phyloP scores from a whole-genome alignment of 2,329 filamentous ascomycete genomes.

The Cladosporium sp. region DNA sequence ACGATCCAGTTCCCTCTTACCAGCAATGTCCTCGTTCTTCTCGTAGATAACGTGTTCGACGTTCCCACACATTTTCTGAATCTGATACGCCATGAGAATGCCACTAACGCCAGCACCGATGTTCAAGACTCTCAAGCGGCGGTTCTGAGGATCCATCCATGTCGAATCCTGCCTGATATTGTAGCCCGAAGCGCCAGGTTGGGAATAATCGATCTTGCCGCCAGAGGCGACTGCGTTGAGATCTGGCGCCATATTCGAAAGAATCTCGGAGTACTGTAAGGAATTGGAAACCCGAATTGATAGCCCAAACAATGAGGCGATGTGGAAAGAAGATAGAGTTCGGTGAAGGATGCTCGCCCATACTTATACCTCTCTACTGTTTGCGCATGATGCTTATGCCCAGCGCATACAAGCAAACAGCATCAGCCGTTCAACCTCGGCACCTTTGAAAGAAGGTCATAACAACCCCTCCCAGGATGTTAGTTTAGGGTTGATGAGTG shows the following conservation, averaged over 20 bases:
- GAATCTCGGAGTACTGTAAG: no score
- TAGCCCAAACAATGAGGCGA: no score
- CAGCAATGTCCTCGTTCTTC: constrained; percentile 42
- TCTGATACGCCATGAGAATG: constrained; percentile 45
- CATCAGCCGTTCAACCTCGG: no score
- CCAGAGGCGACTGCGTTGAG: constrained; percentile 34
- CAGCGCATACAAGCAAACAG: no score
- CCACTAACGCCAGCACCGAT: constrained; percentile 47
- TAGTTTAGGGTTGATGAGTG: no score
- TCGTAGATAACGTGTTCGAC: constrained; percentile 47
- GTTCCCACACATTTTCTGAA: constrained; percentile 41
- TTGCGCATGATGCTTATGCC: no score
- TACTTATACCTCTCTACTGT: no score
- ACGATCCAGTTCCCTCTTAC: constrained; percentile 25
- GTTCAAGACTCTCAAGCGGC: constrained; percentile 43
- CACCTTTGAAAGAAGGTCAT: no score
- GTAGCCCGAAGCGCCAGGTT: constrained; percentile 40
- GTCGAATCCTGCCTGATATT: constrained; percentile 35
- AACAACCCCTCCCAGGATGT: no score
- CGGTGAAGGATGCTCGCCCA: no score
- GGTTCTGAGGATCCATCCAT: constrained; percentile 37
- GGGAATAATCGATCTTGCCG: constrained; percentile 39
- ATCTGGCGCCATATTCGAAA: constrained; percentile 37
- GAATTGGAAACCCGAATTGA: no score
- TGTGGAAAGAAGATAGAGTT: no score